Percentiles rank a stretch among this genome's conserved stretches.
Evolutionary conservation across 1,139 yeast genomes (phyloP).

Genomic region (Debaryomycetaceae sp.): DNA sequence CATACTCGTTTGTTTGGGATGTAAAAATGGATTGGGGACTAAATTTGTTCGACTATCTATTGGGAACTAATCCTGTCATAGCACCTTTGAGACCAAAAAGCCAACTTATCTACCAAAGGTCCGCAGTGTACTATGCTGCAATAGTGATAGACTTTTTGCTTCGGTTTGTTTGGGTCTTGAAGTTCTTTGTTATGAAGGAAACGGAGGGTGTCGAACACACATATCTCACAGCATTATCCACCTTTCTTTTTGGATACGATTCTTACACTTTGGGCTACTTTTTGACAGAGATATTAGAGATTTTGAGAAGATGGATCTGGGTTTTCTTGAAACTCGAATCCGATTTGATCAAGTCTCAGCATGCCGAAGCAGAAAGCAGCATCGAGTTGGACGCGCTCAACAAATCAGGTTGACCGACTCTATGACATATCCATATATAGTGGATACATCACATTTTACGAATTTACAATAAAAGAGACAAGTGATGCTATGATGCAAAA

Average conservation of each 20-base stretch:
- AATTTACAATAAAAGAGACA: too few relatives aligned
- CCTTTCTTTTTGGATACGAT: conserved; percentile 40
- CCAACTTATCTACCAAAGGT: conserved; percentile 17
- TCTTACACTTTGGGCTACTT: conserved; percentile 60
- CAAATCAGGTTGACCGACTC: neutral
- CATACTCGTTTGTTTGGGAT: conserved; percentile 87
- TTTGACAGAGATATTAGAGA: conserved; percentile 65
- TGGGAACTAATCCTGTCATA: conserved; percentile 7
- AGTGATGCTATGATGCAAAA: too few relatives aligned
- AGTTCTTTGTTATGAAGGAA: conserved; percentile 35
- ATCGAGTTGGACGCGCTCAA: neutral
- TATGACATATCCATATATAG: too few relatives aligned
- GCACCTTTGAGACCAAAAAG: conserved; percentile 19
- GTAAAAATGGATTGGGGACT: conserved; percentile 85
- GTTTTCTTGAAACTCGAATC: conserved; percentile 78
- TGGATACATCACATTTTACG: too few relatives aligned
- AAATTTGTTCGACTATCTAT: conserved; percentile 42
- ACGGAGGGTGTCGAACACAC: conserved; percentile 9
- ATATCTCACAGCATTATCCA: conserved; percentile 17
- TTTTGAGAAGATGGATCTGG: conserved; percentile 87
- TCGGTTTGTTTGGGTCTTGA: conserved; percentile 74
- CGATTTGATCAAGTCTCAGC: conserved; percentile 51
- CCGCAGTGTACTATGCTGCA: conserved; percentile 46
- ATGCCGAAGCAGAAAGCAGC: neutral
- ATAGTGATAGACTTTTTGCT: conserved; percentile 58